These are phyloP conservation scores for Populus tremula DNA, from an alignment of 345 rosid species.

Conservation along the genomic window DNA sequence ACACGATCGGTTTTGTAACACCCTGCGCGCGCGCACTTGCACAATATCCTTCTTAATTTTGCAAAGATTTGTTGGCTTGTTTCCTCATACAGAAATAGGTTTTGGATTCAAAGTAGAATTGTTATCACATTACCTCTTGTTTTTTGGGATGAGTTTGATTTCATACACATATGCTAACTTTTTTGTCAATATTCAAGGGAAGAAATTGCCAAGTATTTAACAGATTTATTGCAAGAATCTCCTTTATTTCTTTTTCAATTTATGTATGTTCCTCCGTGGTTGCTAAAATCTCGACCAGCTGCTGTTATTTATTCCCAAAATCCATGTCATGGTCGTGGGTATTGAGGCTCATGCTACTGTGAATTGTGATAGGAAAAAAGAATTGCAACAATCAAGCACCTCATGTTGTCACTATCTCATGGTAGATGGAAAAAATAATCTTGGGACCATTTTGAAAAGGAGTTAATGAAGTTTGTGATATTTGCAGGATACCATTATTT, in stretches of 20 bases:
- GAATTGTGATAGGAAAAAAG: not conserved
- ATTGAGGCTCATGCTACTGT: not conserved
- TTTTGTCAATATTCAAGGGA: not conserved
- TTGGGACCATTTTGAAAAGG: not conserved
- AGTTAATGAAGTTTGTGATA: not conserved
- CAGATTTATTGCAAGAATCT: not conserved
- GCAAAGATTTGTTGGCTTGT: not conserved
- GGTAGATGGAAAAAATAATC: not conserved
- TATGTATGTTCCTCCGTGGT: not conserved
- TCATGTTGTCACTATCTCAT: too few species aligned
- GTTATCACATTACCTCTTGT: not conserved
- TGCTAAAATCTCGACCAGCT: not conserved
- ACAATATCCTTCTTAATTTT: not conserved
- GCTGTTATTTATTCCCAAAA: not conserved
- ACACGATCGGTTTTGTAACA: not conserved
- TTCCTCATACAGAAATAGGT: not conserved
- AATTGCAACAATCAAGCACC: not conserved
- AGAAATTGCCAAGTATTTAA: not conserved
- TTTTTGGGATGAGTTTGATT: not conserved
- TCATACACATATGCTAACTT: too few species aligned
- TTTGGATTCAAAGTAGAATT: not conserved
- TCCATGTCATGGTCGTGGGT: not conserved
- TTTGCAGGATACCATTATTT: too few species aligned
- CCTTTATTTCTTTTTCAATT: not conserved
- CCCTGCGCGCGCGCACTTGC: not conserved